Evolutionary conservation across 1,139 yeast species (phyloP), one percentile per base, ranked within the genome.

Genomic region (Candida tropicalis): DNA sequence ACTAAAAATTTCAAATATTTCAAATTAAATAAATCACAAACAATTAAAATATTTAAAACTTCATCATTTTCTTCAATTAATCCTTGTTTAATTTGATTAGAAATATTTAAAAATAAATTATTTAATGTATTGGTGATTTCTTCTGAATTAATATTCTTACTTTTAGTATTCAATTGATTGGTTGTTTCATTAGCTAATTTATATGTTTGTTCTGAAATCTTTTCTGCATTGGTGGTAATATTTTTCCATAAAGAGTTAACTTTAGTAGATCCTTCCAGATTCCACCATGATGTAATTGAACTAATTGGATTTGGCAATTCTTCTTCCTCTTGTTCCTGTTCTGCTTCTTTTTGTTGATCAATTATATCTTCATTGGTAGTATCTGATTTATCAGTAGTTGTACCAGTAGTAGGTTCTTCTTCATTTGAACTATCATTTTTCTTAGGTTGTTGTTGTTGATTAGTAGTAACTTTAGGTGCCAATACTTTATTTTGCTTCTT

Each of bases 281-380:
- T 79, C 88, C 90, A 88, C 97, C 98, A 91, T 41, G 75, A 81
- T 5, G 95, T 73, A 43, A 88, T 65, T 1, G 90, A 75, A 0
- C 84, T 74, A 29, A 87, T 75, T 12, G 95, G 90, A 58, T 85
- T 93, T 40, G 50, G 54, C 18, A 45, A 46, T 11, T 54, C 56
- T 24, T 39, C 36, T 13, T 35, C 25, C 32, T 44, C 16, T 36
- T 35, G 36, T 20, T 40, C 16, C 16, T 27, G 23, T 13, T 37
- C 25, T 8, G 4, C 38, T 22, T 43, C 32, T 42, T 35, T 27
- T 20, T 20, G 23, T 20, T 20, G 23, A 6, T 20, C 23, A 8
- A 44, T 47, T 10, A 39, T 40, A n/a, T 44, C 52, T 37, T 46
- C 51, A 4, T 39, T 38, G 25, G 46, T 40, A 16, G 53, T 42